A percentile compares a stretch with the other conserved stretches of the same genome.
Conservation (phyloP, 495 filamentous ascomycete species). For the Aspergillus coremiiformis region DNA sequence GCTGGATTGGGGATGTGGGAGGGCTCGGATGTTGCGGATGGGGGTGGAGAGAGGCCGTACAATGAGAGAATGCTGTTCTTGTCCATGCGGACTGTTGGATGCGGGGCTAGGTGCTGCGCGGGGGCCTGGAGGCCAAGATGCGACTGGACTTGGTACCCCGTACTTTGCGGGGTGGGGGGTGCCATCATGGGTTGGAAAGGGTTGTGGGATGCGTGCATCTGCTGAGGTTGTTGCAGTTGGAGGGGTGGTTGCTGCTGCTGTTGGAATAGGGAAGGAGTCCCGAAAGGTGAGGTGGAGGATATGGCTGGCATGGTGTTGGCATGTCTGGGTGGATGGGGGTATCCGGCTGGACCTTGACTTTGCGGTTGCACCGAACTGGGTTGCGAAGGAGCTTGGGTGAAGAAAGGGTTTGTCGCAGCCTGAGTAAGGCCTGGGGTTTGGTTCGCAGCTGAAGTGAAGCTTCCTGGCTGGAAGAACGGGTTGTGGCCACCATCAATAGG, state of each 20-base stretch:
- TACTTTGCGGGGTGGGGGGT: slow-evolving; percentile 23
- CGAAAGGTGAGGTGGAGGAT: slow-evolving; percentile 29
- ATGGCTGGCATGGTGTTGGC: slow-evolving; percentile 39
- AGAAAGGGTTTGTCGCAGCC: slow-evolving; percentile 47
- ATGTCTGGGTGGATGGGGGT: slow-evolving; percentile 27
- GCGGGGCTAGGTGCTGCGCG: slow-evolving; percentile 33
- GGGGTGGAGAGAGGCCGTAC: slow-evolving; percentile 72
- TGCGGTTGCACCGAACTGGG: slow-evolving; percentile 26
- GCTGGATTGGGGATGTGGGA: slow-evolving; percentile 17
- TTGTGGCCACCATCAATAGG: slow-evolving; percentile 47
- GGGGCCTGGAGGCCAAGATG: slow-evolving; percentile 27
- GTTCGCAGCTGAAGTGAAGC: slow-evolving; percentile 22
- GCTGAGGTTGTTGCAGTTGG: slow-evolving; percentile 10
- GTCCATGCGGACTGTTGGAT: slow-evolving; percentile 49
- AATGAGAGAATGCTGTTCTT: slow-evolving; percentile 84
- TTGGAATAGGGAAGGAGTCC: slow-evolving; percentile 32
- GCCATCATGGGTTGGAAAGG: slow-evolving; percentile 32
- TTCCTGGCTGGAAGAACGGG: slow-evolving; percentile 52
- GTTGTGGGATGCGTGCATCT: slow-evolving; percentile 27
- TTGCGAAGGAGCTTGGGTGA: slow-evolving; percentile 31
- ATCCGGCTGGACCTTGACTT: slow-evolving; percentile 19
- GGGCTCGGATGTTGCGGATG: slow-evolving; percentile 33
- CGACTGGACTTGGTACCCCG: slow-evolving; percentile 20
- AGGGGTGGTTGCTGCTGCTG: slow-evolving; percentile 17
- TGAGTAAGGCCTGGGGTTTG: slow-evolving; percentile 21